Evolutionary conservation across 2,329 filamentous ascomycete genomes (phyloP), one percentile per base, ranked within the genome.

Genomic region (Ophiostoma quercus): DNA sequence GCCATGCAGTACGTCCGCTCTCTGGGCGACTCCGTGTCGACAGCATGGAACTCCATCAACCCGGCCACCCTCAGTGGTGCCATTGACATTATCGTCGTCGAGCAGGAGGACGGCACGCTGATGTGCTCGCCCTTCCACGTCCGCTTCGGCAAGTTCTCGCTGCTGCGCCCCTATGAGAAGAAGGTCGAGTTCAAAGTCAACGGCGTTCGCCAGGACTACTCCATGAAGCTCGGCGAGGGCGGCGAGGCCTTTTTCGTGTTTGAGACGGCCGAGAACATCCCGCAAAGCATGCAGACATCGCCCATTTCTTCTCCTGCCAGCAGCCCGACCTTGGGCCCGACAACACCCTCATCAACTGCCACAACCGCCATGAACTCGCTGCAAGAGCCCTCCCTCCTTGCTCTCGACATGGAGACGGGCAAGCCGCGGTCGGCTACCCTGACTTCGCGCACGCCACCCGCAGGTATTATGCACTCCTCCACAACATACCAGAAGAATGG

Each of bases 1-100:
- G 83, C 79, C 73, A 98, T 98, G 95, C 94, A 98, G 85, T 98
- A 98, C 91, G 94, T 98, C 75, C 88, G 95, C 75, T 96, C 94
- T 77, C 87, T 98, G 76, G 95, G 92, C 80, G 94, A 94, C 79
- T 96, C 93, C 68, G 94, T 99, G 76, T 96, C 94, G 75, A 97
- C 95, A 82, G 94, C 95, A 79, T 99, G 95, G 95, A 99, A 99
- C 81, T 97, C 94, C 34, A 96, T 99, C 84, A 99, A 99, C 80
- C 95, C 95, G 67, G 93, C 95, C 63, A 99, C 95, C 14, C 87
- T 99, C 70, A 97, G 92, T 82, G 95, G 95, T 77, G 95, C 95
- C 77, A 98, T 99, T 82, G 95, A 99, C 84, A 94, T 98, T 75
- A 97, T 99, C 75, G 94, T 99, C 69, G 93, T 99, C 71, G 93